These are phyloP conservation scores for Ilyonectria robusta DNA, from an alignment of 2,329 filamentous ascomycete species.

Conservation along the genomic window DNA sequence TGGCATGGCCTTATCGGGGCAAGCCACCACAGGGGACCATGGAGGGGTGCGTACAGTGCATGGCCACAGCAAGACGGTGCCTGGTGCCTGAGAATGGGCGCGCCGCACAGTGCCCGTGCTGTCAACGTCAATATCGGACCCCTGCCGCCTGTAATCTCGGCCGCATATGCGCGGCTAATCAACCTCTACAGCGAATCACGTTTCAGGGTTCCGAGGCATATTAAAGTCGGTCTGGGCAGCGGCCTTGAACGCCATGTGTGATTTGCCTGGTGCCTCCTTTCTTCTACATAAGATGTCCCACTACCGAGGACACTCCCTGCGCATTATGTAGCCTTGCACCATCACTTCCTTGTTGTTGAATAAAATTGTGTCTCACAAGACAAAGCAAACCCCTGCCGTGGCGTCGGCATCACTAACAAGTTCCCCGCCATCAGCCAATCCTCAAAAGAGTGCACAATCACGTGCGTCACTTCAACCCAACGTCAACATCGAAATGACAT, in stretches of 20 bases:
- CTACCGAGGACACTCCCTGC: slow-evolving; percentile 1
- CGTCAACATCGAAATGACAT: neutral
- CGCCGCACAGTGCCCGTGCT: slow-evolving; percentile 36
- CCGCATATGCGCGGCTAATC: slow-evolving; percentile 48
- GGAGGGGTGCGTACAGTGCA: slow-evolving; percentile 21
- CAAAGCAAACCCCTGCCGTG: neutral
- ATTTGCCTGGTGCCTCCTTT: slow-evolving; percentile 13
- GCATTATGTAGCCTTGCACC: neutral
- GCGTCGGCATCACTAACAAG: neutral
- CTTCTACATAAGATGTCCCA: neutral
- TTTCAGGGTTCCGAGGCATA: neutral
- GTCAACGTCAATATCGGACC: slow-evolving; percentile 6
- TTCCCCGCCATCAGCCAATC: neutral
- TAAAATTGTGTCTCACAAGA: slow-evolving; percentile 8
- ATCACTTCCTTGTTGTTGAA: neutral
- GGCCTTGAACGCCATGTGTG: neutral
- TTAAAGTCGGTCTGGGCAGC: neutral
- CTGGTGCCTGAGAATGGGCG: neutral
- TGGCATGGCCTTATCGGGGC: slow-evolving; percentile 44
- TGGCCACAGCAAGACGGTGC: slow-evolving; percentile 28
- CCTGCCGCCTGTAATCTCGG: slow-evolving; percentile 47
- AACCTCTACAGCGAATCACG: slow-evolving; percentile 41
- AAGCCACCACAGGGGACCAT: slow-evolving; percentile 40
- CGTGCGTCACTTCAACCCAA: neutral
- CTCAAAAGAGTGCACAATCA: neutral